Conservation (phyloP, 441 rosid species). For the Euphorbia celastroides region DNA sequence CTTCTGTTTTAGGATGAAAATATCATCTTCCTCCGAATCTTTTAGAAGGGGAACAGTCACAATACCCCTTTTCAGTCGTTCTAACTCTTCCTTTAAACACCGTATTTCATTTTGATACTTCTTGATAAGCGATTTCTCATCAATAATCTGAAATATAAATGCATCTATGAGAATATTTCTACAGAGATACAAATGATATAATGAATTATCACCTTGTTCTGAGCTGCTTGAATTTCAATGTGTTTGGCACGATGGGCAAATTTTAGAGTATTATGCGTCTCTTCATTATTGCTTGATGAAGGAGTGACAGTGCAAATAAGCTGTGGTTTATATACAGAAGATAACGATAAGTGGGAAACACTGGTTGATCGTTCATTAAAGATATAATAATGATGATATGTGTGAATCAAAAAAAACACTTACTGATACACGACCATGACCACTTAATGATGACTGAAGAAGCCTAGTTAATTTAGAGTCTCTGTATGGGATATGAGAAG, state of each 20-base stretch:
- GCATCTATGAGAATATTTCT: conserved; percentile 22
- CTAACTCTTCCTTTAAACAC: conserved; percentile 78
- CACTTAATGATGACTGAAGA: conserved; percentile 93
- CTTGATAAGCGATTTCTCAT: conserved; percentile 97
- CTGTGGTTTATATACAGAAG: conserved; percentile 33
- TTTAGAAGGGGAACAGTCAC: conserved; percentile 63
- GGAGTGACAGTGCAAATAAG: conserved; percentile 99
- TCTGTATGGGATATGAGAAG: conserved; percentile 92
- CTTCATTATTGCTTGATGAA: conserved; percentile 93
- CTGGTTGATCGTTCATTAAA: neutral
- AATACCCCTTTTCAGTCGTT: conserved; percentile 80
- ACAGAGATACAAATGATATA: neutral
- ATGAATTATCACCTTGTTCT: conserved; percentile 65
- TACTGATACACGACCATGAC: conserved; percentile 99
- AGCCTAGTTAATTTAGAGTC: conserved; percentile 99
- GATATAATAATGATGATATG: neutral
- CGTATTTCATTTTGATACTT: conserved; percentile 97
- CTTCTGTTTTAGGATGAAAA: conserved; percentile 83
- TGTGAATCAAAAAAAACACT: conserved; percentile 30
- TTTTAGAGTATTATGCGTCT: conserved; percentile 96
- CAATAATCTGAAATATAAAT: conserved; percentile 67
- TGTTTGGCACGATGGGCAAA: conserved; percentile 98
- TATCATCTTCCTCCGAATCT: conserved; percentile 60
- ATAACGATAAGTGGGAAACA: conserved; percentile 1
- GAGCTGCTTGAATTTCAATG: conserved; percentile 91